Conservation (phyloP, 768 basidiomycete genomes). For the Hypholoma fasciculare region DNA sequence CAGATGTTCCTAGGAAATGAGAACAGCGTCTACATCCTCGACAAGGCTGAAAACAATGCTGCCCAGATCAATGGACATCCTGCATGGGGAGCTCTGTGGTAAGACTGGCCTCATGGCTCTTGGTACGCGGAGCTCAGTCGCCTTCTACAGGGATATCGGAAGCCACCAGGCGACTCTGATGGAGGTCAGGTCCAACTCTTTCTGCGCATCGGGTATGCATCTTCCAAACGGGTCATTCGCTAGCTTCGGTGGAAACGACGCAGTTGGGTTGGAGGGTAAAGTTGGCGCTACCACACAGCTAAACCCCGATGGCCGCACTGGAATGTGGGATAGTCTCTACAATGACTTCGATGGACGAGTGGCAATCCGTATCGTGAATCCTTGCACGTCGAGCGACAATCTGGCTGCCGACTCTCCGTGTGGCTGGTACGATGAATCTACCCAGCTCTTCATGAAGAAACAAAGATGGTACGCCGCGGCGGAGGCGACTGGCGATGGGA, state of each 20-base stretch:
- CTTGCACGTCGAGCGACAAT: slow-evolving; percentile 56
- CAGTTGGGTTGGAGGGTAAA: slow-evolving; percentile 68
- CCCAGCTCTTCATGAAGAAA: slow-evolving; percentile 61
- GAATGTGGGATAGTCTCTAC: slow-evolving; percentile 65
- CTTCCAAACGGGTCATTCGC: slow-evolving; percentile 75
- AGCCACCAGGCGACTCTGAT: slow-evolving; percentile 62
- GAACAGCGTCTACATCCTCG: slow-evolving; percentile 83
- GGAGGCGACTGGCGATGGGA: slow-evolving; percentile 75
- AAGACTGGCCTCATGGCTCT: background rate
- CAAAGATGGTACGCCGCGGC: slow-evolving; percentile 79
- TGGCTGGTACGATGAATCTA: slow-evolving; percentile 71
- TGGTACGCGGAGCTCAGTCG: background rate
- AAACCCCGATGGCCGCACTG: slow-evolving; percentile 46
- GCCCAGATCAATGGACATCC: slow-evolving; percentile 66
- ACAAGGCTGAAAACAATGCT: slow-evolving; percentile 84
- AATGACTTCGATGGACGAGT: slow-evolving; percentile 79
- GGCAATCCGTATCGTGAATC: slow-evolving; percentile 79
- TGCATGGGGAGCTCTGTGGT: slow-evolving; percentile 78
- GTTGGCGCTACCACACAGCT: slow-evolving; percentile 48
- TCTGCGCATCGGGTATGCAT: slow-evolving; percentile 84
- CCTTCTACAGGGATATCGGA: slow-evolving; percentile 54
- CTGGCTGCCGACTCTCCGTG: slow-evolving; percentile 47
- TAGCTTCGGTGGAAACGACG: slow-evolving; percentile 78
- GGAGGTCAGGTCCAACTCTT: slow-evolving; percentile 71
- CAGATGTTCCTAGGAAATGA: slow-evolving; percentile 84